Base-by-base conservation (phyloP, 208 protist species). In the Angomonas deanei region DNA sequence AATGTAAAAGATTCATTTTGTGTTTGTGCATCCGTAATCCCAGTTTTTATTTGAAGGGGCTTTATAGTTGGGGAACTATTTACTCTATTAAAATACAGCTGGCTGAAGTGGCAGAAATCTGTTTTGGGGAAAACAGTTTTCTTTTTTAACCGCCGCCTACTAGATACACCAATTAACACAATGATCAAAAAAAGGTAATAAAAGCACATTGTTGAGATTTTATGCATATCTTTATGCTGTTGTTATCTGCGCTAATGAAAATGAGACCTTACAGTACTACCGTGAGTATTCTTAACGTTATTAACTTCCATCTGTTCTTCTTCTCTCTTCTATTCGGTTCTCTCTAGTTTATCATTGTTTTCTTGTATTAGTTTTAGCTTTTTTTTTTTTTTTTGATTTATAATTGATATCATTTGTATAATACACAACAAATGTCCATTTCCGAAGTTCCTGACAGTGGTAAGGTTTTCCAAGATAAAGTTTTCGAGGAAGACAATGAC, bases 381-480 rank as follows among this genome's bases (percentile, higher is more conserved):
- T 36, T 47, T 21, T 21, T 27, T 54, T 6, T 55, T 32, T 1
- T 36, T 49, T 53, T 2, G 19, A 27, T 49, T n/a, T 56, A 46
- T 57, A 55, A 55, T 59, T 23, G 69, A 46, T 28, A 62, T 1
- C 23, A 34, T 61, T 68, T 52, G 17, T 23, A 28, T 59, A n/a
- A 21, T n/a, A n/a, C n/a, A n/a, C n/a, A n/a, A n/a, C 30, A 23
- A 30, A 67, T 70, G 64, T 76, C 70, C 28, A 72, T 78, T 59
- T 53, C 61, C 21, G 77, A 85, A 59, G 57, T 75, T 21, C 68
- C 78, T 5, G 80, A 91, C 63, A 86, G 75, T 62, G 59, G 61
- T 49, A 88, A 80, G 62, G 47, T 88, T 58, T 93, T 90, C 60
- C 59, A 68, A 1, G 86, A 93, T 59, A 75, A 70, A 17, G 72